These are phyloP conservation scores for Pisolithus orientalis DNA, from an alignment of 768 basidiomycete genomes.

Conservation along the genomic window DNA sequence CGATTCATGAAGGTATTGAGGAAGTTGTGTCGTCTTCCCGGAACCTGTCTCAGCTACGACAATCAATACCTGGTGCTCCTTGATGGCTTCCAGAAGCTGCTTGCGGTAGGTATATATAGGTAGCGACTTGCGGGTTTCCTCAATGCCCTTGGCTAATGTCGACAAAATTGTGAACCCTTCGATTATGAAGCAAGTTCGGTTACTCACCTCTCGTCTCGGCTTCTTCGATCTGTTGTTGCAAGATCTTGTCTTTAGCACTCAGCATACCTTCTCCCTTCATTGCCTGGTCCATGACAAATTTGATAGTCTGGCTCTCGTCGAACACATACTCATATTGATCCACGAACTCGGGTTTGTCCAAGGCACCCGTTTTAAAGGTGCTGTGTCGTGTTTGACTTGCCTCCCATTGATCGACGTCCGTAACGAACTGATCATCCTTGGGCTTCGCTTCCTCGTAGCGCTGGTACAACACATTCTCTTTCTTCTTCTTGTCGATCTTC, in stretches of 20 bases:
- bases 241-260: slow-evolving; percentile 77
- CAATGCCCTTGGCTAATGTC: slow-evolving; percentile 71
- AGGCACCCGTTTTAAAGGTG: slow-evolving; percentile 83
- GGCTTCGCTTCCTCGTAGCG: slow-evolving; percentile 93
- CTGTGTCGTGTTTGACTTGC: slow-evolving; percentile 84
- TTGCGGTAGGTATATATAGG: slow-evolving; percentile 90
- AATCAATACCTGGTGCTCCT: slow-evolving; percentile 90
- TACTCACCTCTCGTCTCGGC: slow-evolving; percentile 81
- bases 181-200: not conserved
- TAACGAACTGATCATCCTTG: slow-evolving; percentile 90
- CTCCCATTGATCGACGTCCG: slow-evolving; percentile 98
- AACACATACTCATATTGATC: slow-evolving; percentile 97
- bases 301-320: slow-evolving; percentile 94
- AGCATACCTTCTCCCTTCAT: slow-evolving; percentile 62
- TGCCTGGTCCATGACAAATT: slow-evolving; percentile 84
- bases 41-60: slow-evolving; percentile 99
- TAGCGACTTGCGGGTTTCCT: slow-evolving; percentile 88
- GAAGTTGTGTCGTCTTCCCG: slow-evolving; percentile 97
- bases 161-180: not conserved
- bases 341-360: slow-evolving; percentile 79
- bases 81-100: slow-evolving; percentile 81
- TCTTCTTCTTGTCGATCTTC: slow-evolving; percentile 95
- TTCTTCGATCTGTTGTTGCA: slow-evolving; percentile 86
- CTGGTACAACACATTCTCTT: slow-evolving; percentile 84
- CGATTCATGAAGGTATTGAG: slow-evolving; percentile 97